Conservation (phyloP, 345 rosid genomes). For the Melaleuca quinquenervia region DNA sequence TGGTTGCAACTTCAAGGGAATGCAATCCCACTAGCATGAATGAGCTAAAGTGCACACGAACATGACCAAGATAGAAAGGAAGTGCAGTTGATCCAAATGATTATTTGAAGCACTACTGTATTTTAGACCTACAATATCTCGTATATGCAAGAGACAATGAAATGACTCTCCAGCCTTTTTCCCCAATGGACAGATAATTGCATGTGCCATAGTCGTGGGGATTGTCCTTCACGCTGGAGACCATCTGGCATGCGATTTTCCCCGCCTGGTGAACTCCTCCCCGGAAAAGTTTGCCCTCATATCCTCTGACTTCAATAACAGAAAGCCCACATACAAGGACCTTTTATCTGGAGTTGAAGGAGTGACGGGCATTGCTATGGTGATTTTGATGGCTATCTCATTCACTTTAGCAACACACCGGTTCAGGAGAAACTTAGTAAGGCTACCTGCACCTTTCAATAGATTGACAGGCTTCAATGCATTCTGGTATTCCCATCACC, state of each 20-base stretch:
- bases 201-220: slow-evolving; percentile 59
- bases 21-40: background rate
- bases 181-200: slow-evolving; percentile 43
- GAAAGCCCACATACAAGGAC: slow-evolving; percentile 53
- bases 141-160: background rate
- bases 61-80: background rate
- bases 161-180: background rate
- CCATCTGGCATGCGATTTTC: slow-evolving; percentile 80
- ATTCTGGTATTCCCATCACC: slow-evolving; percentile 97
- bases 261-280: slow-evolving; percentile 45
- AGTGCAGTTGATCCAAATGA: background rate
- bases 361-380: slow-evolving; percentile 70
- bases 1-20: background rate
- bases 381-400: slow-evolving; percentile 45
- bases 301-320: slow-evolving; percentile 36
- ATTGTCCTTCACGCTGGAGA: slow-evolving; percentile 59
- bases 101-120: background rate
- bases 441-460: slow-evolving; percentile 71
- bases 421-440: slow-evolving; percentile 54
- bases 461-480: slow-evolving; percentile 87
- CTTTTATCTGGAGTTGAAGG: slow-evolving; percentile 65
- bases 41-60: background rate
- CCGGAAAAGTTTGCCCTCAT: slow-evolving; percentile 54
- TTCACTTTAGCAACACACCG: slow-evolving; percentile 65
- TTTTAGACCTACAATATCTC: background rate